phyloP scores from a whole-genome alignment of 2,329 filamentous ascomycete species.

The Fusarium sterilihyphosum region DNA sequence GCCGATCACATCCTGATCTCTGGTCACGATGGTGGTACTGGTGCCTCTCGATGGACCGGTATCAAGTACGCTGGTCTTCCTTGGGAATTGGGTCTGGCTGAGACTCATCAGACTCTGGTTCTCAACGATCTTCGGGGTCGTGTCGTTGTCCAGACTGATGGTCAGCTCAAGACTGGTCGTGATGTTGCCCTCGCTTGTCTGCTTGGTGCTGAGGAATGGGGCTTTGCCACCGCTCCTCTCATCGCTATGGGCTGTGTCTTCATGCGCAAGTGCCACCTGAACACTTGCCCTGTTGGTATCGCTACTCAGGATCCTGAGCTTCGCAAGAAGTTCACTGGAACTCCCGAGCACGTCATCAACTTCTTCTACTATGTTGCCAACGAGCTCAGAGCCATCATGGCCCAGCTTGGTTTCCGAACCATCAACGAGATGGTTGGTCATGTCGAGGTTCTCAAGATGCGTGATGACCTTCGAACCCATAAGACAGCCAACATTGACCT shows the following conservation, averaged over 20 bases:
- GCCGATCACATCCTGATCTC: slow-evolving; percentile 97
- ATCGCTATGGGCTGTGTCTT: slow-evolving; percentile 98
- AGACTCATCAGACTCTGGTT: slow-evolving; percentile 96
- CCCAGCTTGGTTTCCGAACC: slow-evolving; percentile 90
- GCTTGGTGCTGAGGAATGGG: slow-evolving; percentile 97
- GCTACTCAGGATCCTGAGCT: slow-evolving; percentile 96
- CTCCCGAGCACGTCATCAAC: slow-evolving; percentile 96
- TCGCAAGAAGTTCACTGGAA: slow-evolving; percentile 91
- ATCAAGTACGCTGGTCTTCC: slow-evolving; percentile 98
- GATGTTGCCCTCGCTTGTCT: slow-evolving; percentile 95
- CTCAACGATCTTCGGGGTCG: slow-evolving; percentile 95
- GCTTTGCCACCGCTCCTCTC: slow-evolving; percentile 92
- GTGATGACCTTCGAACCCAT: slow-evolving; percentile 85
- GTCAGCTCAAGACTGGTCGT: slow-evolving; percentile 89
- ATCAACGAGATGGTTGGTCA: slow-evolving; percentile 98
- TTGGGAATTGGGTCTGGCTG: slow-evolving; percentile 95
- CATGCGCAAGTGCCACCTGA: slow-evolving; percentile 83
- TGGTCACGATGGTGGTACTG: slow-evolving; percentile 95
- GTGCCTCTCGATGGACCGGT: slow-evolving; percentile 96
- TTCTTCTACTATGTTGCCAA: slow-evolving; percentile 99
- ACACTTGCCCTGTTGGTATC: slow-evolving; percentile 91
- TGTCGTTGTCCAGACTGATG: slow-evolving; percentile 96
- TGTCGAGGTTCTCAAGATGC: slow-evolving; percentile 85
- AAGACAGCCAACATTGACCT: slow-evolving; percentile 96
- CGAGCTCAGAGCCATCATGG: slow-evolving; percentile 96